phyloP scores from a whole-genome alignment of 2,329 filamentous ascomycete genomes.

The Mollisia scopiformis region DNA sequence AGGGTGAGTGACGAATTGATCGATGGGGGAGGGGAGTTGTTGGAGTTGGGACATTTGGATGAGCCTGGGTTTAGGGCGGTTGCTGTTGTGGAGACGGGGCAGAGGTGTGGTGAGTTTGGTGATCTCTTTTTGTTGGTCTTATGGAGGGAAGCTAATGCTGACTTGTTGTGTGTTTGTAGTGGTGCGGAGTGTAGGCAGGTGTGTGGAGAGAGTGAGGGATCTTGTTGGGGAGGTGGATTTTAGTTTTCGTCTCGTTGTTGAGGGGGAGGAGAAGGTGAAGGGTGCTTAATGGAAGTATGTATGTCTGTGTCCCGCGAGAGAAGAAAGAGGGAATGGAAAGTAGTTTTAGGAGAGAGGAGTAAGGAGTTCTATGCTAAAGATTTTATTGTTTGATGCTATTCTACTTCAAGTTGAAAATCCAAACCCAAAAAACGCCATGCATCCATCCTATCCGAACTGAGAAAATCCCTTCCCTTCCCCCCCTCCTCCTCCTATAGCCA shows the following conservation, averaged over 20 bases:
- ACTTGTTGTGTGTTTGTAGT: too few relatives aligned
- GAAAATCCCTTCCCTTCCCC: too few relatives aligned
- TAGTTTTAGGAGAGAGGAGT: too few relatives aligned
- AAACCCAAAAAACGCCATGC: not conserved
- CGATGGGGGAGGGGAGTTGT: constrained; percentile 56
- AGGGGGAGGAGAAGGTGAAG: not conserved
- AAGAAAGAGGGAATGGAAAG: too few relatives aligned
- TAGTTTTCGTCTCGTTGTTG: constrained; percentile 2
- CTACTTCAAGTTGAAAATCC: not conserved
- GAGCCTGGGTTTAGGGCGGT: constrained; percentile 75
- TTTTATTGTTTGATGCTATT: not conserved
- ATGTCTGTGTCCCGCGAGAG: too few relatives aligned
- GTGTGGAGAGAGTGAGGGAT: constrained; percentile 62
- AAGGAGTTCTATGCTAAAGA: not conserved
- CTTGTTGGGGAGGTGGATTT: constrained; percentile 77
- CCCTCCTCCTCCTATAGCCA: too few relatives aligned
- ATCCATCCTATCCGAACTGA: not conserved
- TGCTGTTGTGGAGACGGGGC: constrained; percentile 68
- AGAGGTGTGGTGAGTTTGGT: constrained; percentile 7
- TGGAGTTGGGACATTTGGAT: constrained; percentile 64
- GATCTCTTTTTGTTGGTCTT: too few relatives aligned
- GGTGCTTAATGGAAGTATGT: not conserved
- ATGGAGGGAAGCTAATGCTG: too few relatives aligned
- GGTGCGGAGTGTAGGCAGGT: constrained; percentile 64
- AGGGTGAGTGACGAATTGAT: constrained; percentile 60